Base-by-base conservation (phyloP, 1,139 yeast species). In the Torulaspora globosa region DNA sequence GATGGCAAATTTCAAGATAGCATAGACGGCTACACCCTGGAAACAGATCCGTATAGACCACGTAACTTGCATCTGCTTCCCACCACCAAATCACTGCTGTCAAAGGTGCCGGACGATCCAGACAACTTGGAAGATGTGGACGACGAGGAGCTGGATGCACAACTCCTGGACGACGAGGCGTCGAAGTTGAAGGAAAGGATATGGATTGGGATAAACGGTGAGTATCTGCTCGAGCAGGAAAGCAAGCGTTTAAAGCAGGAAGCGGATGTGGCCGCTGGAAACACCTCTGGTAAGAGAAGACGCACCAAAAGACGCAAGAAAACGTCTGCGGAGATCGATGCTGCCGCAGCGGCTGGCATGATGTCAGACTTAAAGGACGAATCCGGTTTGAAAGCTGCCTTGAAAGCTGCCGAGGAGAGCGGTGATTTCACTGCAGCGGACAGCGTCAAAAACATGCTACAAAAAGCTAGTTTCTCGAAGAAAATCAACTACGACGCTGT, bases 181-280 rank as follows among this genome's bases (percentile, higher is more conserved):
- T 75, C 80, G 10, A 68, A 71, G 46, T 60, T 81, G 58, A 90
- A 87, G 66, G 89, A 86, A 54, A 74, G 83, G 50, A 78, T 89
- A 5, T 92, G 98, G 97, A 79, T 85, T 47, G 89, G 94, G 1
- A 73, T 87, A 44, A 88, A 92, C 66, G 86, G 85, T 49, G 97
- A 90, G 28, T 94, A 81, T 59, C 70, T 92, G 48, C 67, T 88
- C 21, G 94, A 84, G 43, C 96, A 88, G 66, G 97, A 92, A 58
- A 79, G 79, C 56, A 89, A 88, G 63, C 72, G 92, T 52, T 73
- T 90, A 53, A 87, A 90, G 61, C 76, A 77, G 43, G 96, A 90
- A 61, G 94, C 96, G 0, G 98, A 94, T 68, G 80, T 79, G 49
- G 72, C 83, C 35, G 81, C 89, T 0, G 94, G 94, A 4, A 85